Evolutionary conservation across 805 yeast genomes (phyloP).

Genomic region (Phaffomyces thermotolerans): DNA sequence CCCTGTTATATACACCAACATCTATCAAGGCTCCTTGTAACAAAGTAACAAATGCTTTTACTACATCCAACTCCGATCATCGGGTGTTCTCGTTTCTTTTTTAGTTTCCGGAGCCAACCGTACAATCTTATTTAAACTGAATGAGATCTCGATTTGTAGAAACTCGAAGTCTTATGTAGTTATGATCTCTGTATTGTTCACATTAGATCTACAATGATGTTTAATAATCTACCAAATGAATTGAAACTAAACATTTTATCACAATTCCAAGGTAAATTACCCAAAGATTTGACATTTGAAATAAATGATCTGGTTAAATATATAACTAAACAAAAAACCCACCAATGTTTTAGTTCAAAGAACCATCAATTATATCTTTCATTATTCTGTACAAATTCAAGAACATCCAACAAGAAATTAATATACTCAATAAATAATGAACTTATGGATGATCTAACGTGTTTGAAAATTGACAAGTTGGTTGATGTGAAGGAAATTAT

Average conservation of each 20-base stretch:
- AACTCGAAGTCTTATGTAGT: too few relatives aligned
- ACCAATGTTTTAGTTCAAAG: neutral
- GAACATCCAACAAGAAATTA: conserved; percentile 5
- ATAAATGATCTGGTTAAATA: neutral
- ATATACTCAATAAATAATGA: conserved; percentile 2
- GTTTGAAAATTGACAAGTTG: conserved; percentile 1
- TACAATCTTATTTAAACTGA: neutral
- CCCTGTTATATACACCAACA: too few relatives aligned
- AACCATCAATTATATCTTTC: neutral
- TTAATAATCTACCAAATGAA: conserved; percentile 10
- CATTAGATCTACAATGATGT: neutral
- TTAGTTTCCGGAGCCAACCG: neutral
- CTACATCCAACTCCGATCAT: neutral
- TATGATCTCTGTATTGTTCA: too few relatives aligned
- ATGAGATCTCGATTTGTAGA: too few relatives aligned
- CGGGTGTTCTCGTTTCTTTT: neutral
- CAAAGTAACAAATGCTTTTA: too few relatives aligned
- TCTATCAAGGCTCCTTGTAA: too few relatives aligned
- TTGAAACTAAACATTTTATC: conserved; percentile 11
- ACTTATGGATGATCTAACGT: neutral
- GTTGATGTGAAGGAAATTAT: conserved; percentile 5
- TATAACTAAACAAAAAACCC: neutral
- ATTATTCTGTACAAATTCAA: conserved; percentile 8
- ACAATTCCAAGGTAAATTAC: conserved; percentile 3
- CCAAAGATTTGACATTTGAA: neutral